phyloP scores from a whole-genome alignment of 2,329 filamentous ascomycete genomes.

The Chaetothyriales sp. region DNA sequence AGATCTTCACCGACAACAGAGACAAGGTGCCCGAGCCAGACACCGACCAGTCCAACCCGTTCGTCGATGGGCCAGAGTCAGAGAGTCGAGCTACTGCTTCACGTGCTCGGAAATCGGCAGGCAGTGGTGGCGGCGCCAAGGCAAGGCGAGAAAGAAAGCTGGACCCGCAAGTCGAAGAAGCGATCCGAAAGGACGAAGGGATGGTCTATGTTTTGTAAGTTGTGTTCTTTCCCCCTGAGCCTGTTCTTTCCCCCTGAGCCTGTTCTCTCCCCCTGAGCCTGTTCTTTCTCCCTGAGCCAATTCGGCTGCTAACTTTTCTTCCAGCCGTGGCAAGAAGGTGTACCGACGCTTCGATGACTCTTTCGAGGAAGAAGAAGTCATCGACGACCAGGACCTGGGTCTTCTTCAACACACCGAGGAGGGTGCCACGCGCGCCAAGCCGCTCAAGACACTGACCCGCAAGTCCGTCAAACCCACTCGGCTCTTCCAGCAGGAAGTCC shows the following conservation, averaged over 20 bases:
- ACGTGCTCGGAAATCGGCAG: constrained; percentile 17
- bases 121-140: constrained; percentile 27
- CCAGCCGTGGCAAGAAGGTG: constrained; percentile 48
- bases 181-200: constrained; percentile 40
- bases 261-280: constrained; percentile 3
- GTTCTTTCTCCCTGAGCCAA: constrained; percentile 4
- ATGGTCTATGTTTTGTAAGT: constrained; percentile 51
- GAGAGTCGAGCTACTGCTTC: background rate
- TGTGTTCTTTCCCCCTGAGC: background rate
- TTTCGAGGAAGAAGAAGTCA: constrained; percentile 28
- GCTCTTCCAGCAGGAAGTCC: constrained; percentile 41
- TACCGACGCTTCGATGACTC: constrained; percentile 42
- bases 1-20: constrained; percentile 51
- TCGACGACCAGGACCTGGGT: constrained; percentile 29
- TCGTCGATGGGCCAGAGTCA: constrained; percentile 21
- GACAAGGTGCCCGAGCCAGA: constrained; percentile 45
- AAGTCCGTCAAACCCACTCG: constrained; percentile 46
- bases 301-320: background rate
- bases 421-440: constrained; percentile 20
- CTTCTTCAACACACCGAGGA: constrained; percentile 29
- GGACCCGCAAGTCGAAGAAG: constrained; percentile 35
- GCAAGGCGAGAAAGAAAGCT: constrained; percentile 14
- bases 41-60: constrained; percentile 42
- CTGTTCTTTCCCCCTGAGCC: constrained; percentile 1
- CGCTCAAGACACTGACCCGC: constrained; percentile 40